Evolutionary conservation across 306 rosid species (phyloP).

Genomic region (Castanea crenata): DNA sequence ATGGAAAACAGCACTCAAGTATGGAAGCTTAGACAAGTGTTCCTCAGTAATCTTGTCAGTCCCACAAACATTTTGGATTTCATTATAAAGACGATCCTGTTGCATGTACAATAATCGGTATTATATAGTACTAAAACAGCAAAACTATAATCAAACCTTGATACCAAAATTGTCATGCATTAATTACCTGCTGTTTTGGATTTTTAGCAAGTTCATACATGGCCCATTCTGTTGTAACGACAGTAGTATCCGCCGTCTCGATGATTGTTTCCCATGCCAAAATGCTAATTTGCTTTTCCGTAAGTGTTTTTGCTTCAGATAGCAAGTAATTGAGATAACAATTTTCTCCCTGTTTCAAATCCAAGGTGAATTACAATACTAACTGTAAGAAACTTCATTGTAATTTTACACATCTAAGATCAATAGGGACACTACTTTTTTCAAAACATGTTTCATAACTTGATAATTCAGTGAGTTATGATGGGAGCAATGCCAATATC

Average conservation of each 20-base stretch:
- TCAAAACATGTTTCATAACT: too few relatives aligned
- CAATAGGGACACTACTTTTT: too few relatives aligned
- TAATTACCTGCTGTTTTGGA: conserved; percentile 62
- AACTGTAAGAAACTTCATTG: neutral
- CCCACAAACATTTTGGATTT: conserved; percentile 54
- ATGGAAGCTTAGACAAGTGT: conserved; percentile 56
- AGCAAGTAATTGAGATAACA: conserved; percentile 63
- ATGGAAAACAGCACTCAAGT: conserved; percentile 78
- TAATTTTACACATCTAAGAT: neutral
- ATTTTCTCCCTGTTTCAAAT: conserved; percentile 50
- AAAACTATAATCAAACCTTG: too few relatives aligned
- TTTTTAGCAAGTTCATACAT: conserved; percentile 77
- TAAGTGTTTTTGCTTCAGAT: conserved; percentile 59
- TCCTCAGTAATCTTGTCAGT: conserved; percentile 55
- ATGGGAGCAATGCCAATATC: too few relatives aligned
- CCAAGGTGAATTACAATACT: conserved; percentile 8
- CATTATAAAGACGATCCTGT: conserved; percentile 62
- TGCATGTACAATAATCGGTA: neutral
- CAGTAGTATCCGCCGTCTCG: conserved; percentile 81
- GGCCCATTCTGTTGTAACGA: conserved; percentile 88
- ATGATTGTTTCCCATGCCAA: conserved; percentile 81
- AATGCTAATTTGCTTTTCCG: conserved; percentile 57
- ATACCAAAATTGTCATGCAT: neutral
- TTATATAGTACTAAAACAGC: neutral
- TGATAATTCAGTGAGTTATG: too few relatives aligned